These are phyloP conservation scores for Ceratocystis lukuohia DNA, from an alignment of 2,329 filamentous ascomycete species.

Conservation along the genomic window DNA sequence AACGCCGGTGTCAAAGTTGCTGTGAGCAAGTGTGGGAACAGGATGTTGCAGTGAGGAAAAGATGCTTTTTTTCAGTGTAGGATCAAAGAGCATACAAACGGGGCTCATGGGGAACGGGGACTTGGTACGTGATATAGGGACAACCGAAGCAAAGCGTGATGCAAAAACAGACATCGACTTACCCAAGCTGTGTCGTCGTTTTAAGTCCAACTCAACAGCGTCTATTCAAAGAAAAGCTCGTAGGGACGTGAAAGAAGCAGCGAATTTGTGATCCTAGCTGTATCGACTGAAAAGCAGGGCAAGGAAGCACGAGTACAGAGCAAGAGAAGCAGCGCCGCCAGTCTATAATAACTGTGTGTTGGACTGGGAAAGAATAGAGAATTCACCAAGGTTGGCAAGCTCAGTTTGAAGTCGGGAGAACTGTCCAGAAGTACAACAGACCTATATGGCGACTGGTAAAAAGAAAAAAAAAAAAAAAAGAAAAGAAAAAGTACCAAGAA, in stretches of 20 bases:
- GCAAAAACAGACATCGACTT: neutral
- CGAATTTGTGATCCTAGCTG: neutral
- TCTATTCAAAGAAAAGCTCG: neutral
- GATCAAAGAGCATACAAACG: slow-evolving; percentile 1
- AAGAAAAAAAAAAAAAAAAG: no score
- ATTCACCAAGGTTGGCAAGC: no score
- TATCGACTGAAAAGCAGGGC: neutral
- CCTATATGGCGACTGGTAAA: no score
- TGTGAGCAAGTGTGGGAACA: neutral
- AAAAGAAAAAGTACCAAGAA: no score
- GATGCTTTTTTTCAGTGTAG: neutral
- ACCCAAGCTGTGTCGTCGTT: neutral
- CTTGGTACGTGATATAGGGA: neutral
- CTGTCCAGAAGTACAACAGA: no score
- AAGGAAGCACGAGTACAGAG: neutral
- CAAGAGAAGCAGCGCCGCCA: neutral
- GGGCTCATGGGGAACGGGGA: neutral
- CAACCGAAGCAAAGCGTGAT: neutral
- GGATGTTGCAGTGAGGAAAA: neutral
- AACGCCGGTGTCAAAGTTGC: neutral
- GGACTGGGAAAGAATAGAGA: no score
- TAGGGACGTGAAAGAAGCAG: neutral
- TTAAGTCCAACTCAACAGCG: neutral
- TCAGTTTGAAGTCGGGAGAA: no score
- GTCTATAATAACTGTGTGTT: neutral